A percentile compares a stretch with the other conserved stretches of the same genome.
These are phyloP conservation scores for Solanum boliviense DNA, from an alignment of 257 asterid genomes.

Conservation along the genomic window DNA sequence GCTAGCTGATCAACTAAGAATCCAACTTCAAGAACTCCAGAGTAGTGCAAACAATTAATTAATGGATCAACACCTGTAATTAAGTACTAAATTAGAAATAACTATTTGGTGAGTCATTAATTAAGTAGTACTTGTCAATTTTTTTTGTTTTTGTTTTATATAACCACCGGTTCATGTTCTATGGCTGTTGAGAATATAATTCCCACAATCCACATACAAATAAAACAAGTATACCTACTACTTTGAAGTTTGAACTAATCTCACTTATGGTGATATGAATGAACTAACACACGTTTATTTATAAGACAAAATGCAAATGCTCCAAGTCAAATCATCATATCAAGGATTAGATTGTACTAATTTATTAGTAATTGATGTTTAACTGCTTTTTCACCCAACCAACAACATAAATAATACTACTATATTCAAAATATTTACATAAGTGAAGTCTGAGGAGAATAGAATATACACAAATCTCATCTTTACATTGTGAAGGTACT, in stretches of 20 bases:
- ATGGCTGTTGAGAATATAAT: not conserved
- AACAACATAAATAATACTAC: not conserved
- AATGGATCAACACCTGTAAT: not conserved
- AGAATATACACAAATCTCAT: not conserved
- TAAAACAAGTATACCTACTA: not conserved
- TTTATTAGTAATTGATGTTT: not conserved
- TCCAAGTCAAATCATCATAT: not conserved
- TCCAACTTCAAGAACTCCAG: not conserved
- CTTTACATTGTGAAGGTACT: too few species aligned
- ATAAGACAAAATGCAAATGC: not conserved
- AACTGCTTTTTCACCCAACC: not conserved
- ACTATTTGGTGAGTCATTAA: not conserved
- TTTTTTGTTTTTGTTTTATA: not conserved
- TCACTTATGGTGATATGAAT: not conserved
- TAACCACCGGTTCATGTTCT: not conserved
- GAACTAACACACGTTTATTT: not conserved
- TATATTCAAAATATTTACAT: not conserved
- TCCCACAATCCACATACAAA: not conserved
- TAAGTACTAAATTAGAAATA: not conserved
- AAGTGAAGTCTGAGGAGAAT: not conserved
- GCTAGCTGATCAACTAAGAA: not conserved
- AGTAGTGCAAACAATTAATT: not conserved
- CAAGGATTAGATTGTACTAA: not conserved
- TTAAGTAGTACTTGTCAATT: not conserved
- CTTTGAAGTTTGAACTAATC: not conserved